phyloP scores from a whole-genome alignment of 805 yeast genomes.

The Starmera dryadoides region DNA sequence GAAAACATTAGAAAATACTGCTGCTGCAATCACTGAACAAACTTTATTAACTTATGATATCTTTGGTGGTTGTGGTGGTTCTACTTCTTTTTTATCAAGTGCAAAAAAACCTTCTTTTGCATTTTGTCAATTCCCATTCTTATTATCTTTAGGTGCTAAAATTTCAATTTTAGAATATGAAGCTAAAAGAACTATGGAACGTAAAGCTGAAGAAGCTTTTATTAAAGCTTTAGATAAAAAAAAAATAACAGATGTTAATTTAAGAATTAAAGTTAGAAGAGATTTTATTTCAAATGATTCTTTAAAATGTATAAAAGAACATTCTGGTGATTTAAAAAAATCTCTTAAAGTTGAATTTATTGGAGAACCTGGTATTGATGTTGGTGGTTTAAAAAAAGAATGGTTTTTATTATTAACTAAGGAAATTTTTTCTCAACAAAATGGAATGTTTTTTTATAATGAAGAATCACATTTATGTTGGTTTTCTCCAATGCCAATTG shows the following conservation, averaged over 20 bases:
- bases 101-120: slow-evolving; percentile 30
- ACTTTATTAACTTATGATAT: not conserved
- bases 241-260: slow-evolving; percentile 56
- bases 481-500: slow-evolving; percentile 51
- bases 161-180: slow-evolving; percentile 77
- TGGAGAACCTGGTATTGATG: slow-evolving; percentile 91
- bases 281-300: slow-evolving; percentile 68
- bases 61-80: not conserved
- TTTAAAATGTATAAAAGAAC: slow-evolving; percentile 48
- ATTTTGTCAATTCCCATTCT: slow-evolving; percentile 80
- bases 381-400: slow-evolving; percentile 89
- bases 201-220: slow-evolving; percentile 86
- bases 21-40: slow-evolving; percentile 6
- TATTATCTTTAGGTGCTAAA: slow-evolving; percentile 76
- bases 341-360: slow-evolving; percentile 72
- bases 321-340: slow-evolving; percentile 58
- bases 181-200: slow-evolving; percentile 73
- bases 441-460: slow-evolving; percentile 58
- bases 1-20: slow-evolving; percentile 7
- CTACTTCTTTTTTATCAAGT: slow-evolving; percentile 1
- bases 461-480: slow-evolving; percentile 70
- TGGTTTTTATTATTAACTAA: slow-evolving; percentile 80
- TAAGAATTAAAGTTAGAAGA: slow-evolving; percentile 65
- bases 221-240: slow-evolving; percentile 62
- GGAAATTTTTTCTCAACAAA: slow-evolving; percentile 60